Base-by-base conservation (phyloP, 192 early-diverging fungal genomes). In the Podila minutissima region DNA sequence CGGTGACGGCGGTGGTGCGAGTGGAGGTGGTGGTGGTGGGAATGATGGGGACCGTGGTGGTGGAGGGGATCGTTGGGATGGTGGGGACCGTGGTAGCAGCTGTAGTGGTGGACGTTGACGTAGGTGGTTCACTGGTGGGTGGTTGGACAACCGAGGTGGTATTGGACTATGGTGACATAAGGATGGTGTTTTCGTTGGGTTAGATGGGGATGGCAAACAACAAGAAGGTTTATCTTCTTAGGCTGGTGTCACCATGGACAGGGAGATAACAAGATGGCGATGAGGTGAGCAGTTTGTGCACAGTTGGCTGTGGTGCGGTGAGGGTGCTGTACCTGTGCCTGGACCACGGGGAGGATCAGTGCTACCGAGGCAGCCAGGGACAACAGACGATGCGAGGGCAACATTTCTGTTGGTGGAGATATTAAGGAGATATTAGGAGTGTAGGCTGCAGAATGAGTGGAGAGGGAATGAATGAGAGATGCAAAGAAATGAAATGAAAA, bases 311-410 rank as follows among this genome's bases (percentile, higher is more conserved):
- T 46, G 41, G 41, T 46, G 41, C 2, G 15, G 41, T 46, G 15
- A 46, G 41, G 15, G 41, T 69, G 31, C 12, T 58, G 17, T 38
- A 22, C 35, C 22, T 60, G 67, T 59, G 55, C 67, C 67, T 57
- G 50, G 26, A 68, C 66, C 28, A 22, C 26, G 28, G 13, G 13
- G 26, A 22, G 35, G 33, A 59, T 38, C 17, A 69, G 58, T 19
- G 67, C 67, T 26, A 69, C 22, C 17, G 67, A 57, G 2, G 60
- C 24, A 15, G 60, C 49, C 10, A 69, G 35, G 33, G 58, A 59
- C 38, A 59, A 4, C 15, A 46, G 41, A 12, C 13, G 13, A 46
- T 46, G 12, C 15, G 41, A 13, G 41, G 11, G 41, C 41, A 46
- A 17, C 41, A 46, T 46, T 17, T 46, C 41, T 46, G 41, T 46